Evolutionary conservation across 306 rosid genomes (phyloP).

Genomic region (Glycyrrhiza uralensis): DNA sequence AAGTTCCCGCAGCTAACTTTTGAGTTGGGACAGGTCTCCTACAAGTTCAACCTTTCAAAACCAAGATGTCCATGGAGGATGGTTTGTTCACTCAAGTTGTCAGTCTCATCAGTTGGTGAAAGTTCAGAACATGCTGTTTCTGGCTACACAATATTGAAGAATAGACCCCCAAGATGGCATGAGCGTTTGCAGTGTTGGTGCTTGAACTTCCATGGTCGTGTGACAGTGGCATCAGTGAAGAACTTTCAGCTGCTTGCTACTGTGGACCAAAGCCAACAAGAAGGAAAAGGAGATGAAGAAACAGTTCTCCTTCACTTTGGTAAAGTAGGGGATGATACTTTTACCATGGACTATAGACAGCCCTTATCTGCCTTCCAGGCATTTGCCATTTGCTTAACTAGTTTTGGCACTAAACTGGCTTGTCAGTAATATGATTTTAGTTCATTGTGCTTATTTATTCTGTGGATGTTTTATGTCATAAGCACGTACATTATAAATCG

Average conservation of each 20-base stretch:
- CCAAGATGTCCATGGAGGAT: constrained; percentile 99
- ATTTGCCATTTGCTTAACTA: constrained; percentile 92
- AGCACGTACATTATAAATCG: no score
- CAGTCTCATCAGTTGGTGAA: constrained; percentile 49
- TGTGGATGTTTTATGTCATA: constrained; percentile 40
- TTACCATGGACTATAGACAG: constrained; percentile 95
- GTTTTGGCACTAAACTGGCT: constrained; percentile 97
- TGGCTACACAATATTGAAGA: constrained; percentile 65
- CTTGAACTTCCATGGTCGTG: constrained; percentile 98
- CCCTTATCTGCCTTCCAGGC: constrained; percentile 98
- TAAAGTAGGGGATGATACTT: constrained; percentile 85
- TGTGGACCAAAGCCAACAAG: constrained; percentile 80
- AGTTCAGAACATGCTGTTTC: constrained; percentile 31
- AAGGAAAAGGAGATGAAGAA: constrained; percentile 91
- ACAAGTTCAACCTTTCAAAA: constrained; percentile 90
- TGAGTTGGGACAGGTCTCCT: constrained; percentile 84
- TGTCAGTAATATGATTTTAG: constrained; percentile 61
- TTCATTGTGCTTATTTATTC: constrained; percentile 34
- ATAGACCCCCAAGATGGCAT: constrained; percentile 99
- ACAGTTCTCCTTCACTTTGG: constrained; percentile 92
- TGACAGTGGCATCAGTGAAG: constrained; percentile 90
- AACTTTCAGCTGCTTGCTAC: constrained; percentile 92
- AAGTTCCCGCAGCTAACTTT: constrained; percentile 94
- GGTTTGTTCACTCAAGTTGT: constrained; percentile 69
- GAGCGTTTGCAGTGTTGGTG: constrained; percentile 98